Evolutionary conservation across 805 yeast species (phyloP), one percentile per base, ranked within the genome.

Genomic region (Jamesozyma spencerorum): DNA sequence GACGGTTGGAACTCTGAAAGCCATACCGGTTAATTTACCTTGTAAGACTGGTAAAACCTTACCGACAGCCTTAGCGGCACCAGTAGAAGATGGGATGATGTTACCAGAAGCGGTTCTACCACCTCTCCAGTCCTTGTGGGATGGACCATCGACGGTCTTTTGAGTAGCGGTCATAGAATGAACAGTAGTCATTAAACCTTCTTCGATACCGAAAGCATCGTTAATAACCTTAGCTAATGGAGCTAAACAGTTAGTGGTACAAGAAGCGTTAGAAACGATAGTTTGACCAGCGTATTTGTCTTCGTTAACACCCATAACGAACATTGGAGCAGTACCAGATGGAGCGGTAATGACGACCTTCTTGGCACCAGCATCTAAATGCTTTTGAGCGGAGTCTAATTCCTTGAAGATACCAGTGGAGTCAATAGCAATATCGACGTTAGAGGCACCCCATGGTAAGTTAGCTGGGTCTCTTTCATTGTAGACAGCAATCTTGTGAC

Each of bases 41-140:
- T 75, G 74, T 60, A 78, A 71, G 60, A 71, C 79, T 55, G 84
- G 84, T 54, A 78, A 75, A 59, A 77, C 83, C 69, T 75, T 76
- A 68, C 82, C 83, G 55, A 78, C 84, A 54, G 82, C 82, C 72
- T 78, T 78, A 49, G 84, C 84, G 54, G 84, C 84, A 72, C 84
- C 84, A 41, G 84, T 78, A 51, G 83, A 75, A 42, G 83, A 77
- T 66, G 84, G 84, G 59, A 78, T 78, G 63, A 78, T 77, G 76
- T 78, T 78, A 61, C 77, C 82, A 48, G 81, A 75, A 60, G 83
- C 83, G 54, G 83, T 75, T 71, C 83, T 74, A 65, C 83, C 83
- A 69, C 83, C 83, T 75, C 84, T 76, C 84, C 84, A 77, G 71
- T 77, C 84, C 70, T 78, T 78, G 70, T 75, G 81, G 64, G 84